These are phyloP conservation scores for Aspergillus udagawae DNA, from an alignment of 2,329 filamentous ascomycete species.

Conservation along the genomic window DNA sequence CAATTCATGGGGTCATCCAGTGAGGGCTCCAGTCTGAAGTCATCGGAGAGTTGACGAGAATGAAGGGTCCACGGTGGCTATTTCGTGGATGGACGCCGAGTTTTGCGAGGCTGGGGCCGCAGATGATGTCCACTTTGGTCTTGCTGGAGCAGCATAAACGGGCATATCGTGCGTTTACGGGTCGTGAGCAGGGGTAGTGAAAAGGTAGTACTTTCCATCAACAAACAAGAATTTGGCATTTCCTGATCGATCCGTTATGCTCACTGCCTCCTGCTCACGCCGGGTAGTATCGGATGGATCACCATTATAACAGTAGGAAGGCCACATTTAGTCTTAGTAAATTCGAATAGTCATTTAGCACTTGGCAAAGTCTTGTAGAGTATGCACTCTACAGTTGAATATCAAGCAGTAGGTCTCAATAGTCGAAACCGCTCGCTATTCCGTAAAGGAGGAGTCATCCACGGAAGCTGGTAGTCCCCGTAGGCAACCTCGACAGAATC, in stretches of 20 bases:
- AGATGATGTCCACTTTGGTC: conserved; percentile 83
- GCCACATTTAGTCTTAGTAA: no score
- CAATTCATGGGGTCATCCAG: conserved; percentile 63
- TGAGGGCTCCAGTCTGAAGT: conserved; percentile 55
- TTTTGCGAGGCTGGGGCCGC: conserved; percentile 57
- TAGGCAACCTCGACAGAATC: not conserved
- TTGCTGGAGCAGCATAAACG: conserved; percentile 86
- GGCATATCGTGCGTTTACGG: conserved; percentile 51
- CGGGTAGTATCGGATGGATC: no score
- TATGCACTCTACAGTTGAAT: no score
- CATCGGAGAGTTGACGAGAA: conserved; percentile 62
- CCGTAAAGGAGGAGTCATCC: not conserved
- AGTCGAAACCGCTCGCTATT: not conserved
- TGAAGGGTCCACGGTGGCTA: conserved; percentile 70
- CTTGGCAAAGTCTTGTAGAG: no score
- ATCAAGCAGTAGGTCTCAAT: conserved; percentile 17
- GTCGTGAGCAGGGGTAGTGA: no score
- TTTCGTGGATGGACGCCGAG: no score
- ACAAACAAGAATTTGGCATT: no score
- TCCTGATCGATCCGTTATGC: no score
- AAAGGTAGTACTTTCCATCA: no score
- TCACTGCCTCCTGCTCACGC: no score
- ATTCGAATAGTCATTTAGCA: no score
- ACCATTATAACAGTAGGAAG: no score
- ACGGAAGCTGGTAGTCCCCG: not conserved